Evolutionary conservation across 1,284 basidiomycete species (phyloP), one percentile per base, ranked within the genome.

Genomic region (Mycosarcoma maydis): DNA sequence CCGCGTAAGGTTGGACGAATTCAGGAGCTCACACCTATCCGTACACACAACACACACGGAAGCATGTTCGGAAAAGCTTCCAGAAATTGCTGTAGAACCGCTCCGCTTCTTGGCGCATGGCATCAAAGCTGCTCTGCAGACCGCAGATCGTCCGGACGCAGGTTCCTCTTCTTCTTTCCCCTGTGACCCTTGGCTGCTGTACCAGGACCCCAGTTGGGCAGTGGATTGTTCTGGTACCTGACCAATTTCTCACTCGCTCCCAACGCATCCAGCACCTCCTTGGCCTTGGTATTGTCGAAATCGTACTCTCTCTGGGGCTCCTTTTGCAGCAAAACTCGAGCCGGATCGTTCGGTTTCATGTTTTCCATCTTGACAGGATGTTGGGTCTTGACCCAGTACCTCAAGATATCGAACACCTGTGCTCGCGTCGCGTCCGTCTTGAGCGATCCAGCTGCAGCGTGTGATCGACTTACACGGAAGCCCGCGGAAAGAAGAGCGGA

Each of bases 181-280:
- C 66, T 66, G 29, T 76, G 75, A 3, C 75, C 75, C 54, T 74
- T 75, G 16, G 80, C 80, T 3, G 80, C 80, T 5, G 76, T 78
- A 5, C 82, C 82, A 0, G 95, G 95, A 0, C 95, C 95, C 95
- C 95, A 98, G 80, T 96, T 88, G 3, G 90, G 87, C 34, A 88
- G 86, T 3, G 95, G 95, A 80, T 97, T 98, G 73, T 88, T 86
- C 83, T 96, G 95, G 83, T 98, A 98, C 43, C 92, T 87, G 0
- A 88, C 36, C 20, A 60, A 19, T 41, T 65, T 72, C 32, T 66
- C 59, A 4, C 49, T 34, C 22, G 55, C 48, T 5, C 64, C 64
- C 39, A 62, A 47, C 13, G 48, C 59, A n/a, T 27, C 36, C 19
- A 67, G 27, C 19, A 77, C 59, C 27, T 54, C 56, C 23, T 50